phyloP scores from a whole-genome alignment of 495 filamentous ascomycete genomes.

The Pyrenula aspistea region DNA sequence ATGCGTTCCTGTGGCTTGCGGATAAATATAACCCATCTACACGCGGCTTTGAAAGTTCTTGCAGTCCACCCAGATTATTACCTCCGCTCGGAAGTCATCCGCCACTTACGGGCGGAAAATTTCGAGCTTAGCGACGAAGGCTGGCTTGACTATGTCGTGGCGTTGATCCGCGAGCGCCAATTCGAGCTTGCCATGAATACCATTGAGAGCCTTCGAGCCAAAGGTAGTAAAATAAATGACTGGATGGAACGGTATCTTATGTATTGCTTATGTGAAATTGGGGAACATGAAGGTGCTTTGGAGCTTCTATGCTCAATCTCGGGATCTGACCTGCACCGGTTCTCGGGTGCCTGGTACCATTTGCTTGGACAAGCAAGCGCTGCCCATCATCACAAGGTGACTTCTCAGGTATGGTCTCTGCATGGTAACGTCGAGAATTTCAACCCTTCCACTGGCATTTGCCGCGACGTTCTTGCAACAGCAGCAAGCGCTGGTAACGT shows the following conservation, averaged over 20 bases:
- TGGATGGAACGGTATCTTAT: slow-evolving; percentile 72
- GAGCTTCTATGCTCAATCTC: slow-evolving; percentile 46
- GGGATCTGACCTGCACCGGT: slow-evolving; percentile 31
- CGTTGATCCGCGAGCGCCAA: slow-evolving; percentile 66
- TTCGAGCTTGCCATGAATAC: slow-evolving; percentile 71
- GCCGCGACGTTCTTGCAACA: slow-evolving; percentile 52
- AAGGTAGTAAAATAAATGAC: slow-evolving; percentile 38
- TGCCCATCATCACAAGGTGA: slow-evolving; percentile 38
- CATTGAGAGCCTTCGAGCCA: slow-evolving; percentile 50
- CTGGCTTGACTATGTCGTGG: slow-evolving; percentile 55
- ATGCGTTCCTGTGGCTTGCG: slow-evolving; percentile 50
- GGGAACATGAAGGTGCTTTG: slow-evolving; percentile 66
- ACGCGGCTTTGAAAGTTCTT: slow-evolving; percentile 62
- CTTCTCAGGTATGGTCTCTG: slow-evolving; percentile 49
- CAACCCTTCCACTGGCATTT: slow-evolving; percentile 51
- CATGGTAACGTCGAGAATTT: slow-evolving; percentile 45
- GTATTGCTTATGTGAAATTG: slow-evolving; percentile 52
- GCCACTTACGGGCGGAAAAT: slow-evolving; percentile 53
- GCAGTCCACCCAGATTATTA: slow-evolving; percentile 80
- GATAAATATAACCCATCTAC: slow-evolving; percentile 52
- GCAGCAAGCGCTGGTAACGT: slow-evolving; percentile 55
- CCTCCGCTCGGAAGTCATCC: slow-evolving; percentile 56
- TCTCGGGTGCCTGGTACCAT: slow-evolving; percentile 47
- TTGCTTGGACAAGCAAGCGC: slow-evolving; percentile 57
- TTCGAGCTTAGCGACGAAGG: slow-evolving; percentile 50